These are phyloP conservation scores for Iris macrosiphon DNA, from an alignment of 106 monocot genomes.

Conservation along the genomic window DNA sequence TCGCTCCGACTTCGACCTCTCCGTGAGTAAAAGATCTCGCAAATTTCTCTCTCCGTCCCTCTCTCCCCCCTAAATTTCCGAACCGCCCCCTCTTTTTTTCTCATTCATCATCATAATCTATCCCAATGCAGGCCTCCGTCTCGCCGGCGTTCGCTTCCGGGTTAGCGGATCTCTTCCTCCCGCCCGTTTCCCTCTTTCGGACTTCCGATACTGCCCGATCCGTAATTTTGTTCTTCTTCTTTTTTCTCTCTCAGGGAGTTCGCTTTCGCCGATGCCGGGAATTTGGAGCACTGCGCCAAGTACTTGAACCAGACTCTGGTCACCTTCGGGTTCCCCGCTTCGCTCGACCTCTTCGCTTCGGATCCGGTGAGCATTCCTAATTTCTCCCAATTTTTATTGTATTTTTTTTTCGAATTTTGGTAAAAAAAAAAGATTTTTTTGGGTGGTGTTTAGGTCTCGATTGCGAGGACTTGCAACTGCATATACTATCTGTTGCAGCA, in stretches of 20 bases:
- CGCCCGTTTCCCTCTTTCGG: not conserved
- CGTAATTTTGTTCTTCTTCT: conserved; percentile 7
- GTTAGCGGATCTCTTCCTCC: conserved; percentile 33
- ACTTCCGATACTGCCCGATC: not conserved
- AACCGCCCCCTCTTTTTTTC: conserved; percentile 1
- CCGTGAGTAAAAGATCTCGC: not conserved
- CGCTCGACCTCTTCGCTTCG: conserved; percentile 83
- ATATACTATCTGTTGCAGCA: conserved; percentile 88
- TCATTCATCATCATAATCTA: too few species aligned
- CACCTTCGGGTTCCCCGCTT: conserved; percentile 93
- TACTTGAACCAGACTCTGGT: conserved; percentile 97
- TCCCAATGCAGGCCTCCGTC: conserved; percentile 48
- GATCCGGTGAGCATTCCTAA: conserved; percentile 59
- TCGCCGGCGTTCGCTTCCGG: conserved; percentile 38
- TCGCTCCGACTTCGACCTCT: conserved; percentile 16
- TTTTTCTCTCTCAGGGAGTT: conserved; percentile 40
- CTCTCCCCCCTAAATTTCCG: not conserved
- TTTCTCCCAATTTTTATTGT: not conserved
- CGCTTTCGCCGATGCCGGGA: conserved; percentile 68
- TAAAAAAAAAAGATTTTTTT: too few species aligned
- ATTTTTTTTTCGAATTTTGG: not conserved
- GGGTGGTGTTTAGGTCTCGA: conserved; percentile 59
- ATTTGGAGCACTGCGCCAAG: conserved; percentile 92
- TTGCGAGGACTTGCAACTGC: conserved; percentile 97
- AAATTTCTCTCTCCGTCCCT: not conserved